Percentiles rank a stretch among this genome's conserved stretches.
Conservation (phyloP, 805 yeast species). For the Candida stauntonica region DNA sequence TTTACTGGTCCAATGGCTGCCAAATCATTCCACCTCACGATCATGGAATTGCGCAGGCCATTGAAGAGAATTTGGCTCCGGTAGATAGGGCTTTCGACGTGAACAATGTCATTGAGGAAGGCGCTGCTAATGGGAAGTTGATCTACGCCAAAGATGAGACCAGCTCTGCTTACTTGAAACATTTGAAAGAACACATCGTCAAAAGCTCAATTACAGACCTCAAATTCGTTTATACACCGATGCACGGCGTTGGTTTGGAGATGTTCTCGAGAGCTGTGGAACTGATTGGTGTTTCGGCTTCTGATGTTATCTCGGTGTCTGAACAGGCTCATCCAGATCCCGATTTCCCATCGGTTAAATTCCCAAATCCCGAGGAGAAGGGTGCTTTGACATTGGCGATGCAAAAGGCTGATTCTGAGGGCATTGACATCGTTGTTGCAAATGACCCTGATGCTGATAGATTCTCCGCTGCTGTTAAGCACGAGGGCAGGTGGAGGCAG, state of each 20-base stretch:
- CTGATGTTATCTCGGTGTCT: slow-evolving; percentile 38
- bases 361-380: slow-evolving; percentile 95
- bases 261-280: slow-evolving; percentile 43
- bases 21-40: slow-evolving; percentile 96
- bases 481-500: slow-evolving; percentile 58
- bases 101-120: slow-evolving; percentile 32
- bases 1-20: slow-evolving; percentile 90
- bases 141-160: slow-evolving; percentile 39
- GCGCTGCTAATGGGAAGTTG: slow-evolving; percentile 28
- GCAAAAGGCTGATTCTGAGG: slow-evolving; percentile 46
- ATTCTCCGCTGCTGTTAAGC: slow-evolving; percentile 72
- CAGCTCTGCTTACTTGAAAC: slow-evolving; percentile 37
- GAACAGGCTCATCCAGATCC: slow-evolving; percentile 81
- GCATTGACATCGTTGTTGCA: slow-evolving; percentile 61
- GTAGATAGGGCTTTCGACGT: slow-evolving; percentile 51
- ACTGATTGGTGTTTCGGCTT: slow-evolving; percentile 31
- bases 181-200: slow-evolving; percentile 33
- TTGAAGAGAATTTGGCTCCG: slow-evolving; percentile 58
- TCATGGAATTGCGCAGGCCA: slow-evolving; percentile 58
- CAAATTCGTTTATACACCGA: slow-evolving; percentile 79
- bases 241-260: slow-evolving; percentile 90
- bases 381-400: slow-evolving; percentile 83
- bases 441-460: slow-evolving; percentile 98
- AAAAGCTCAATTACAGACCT: slow-evolving; percentile 26
- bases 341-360: slow-evolving; percentile 74